Evolutionary conservation across 2,329 filamentous ascomycete species (phyloP), one percentile per base, ranked within the genome.

Genomic region (Triangularia verruculosa): DNA sequence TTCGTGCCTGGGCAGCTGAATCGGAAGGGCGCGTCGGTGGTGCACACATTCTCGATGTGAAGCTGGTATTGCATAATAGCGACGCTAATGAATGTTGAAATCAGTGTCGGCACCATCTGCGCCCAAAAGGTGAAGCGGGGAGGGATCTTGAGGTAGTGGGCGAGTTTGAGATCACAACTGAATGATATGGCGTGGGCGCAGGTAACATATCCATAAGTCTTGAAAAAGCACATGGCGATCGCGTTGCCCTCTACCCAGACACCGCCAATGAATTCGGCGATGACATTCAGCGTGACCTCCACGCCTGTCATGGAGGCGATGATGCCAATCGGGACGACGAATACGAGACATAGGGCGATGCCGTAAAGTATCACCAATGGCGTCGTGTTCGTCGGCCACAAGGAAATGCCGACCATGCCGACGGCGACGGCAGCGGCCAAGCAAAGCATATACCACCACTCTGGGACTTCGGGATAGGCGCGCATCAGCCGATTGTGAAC

Each of bases 1-100:
- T 80, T 80, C 15, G 82, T 82, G 34, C 79, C 78, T 8, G 86
- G 85, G 70, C 85, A 88, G 22, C 77, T 83, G 69, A 86, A 83
- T 58, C 82, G 79, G 72, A 80, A 80, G 0, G 76, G 80, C 67
- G 86, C 83, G 0, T 77, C 39, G 0, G 70, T 61, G 1, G 77
- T 78, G 74, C 86, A 89, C 27, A 88, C 79, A 5, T 78, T 77
- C 1, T 78, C 67, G 64, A 88, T 86, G 61, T 82, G 78, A n/a
- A 70, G 67, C 64, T 72, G 68, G 64, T 73, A 73, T 62, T 77
- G 74, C 61, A 77, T 70, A 7, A 78, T 74, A 17, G 70, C 75
- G 24, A 77, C 71, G 60, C 76, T 75, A 51, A 77, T 74, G 43
- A 78, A 69, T 15, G 72, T 74, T 9, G 73, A 73, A 64, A 73